A percentile compares a stretch with the other conserved stretches of the same genome.
phyloP scores from a whole-genome alignment of 2,329 filamentous ascomycete genomes.

The Botrytis fabae region DNA sequence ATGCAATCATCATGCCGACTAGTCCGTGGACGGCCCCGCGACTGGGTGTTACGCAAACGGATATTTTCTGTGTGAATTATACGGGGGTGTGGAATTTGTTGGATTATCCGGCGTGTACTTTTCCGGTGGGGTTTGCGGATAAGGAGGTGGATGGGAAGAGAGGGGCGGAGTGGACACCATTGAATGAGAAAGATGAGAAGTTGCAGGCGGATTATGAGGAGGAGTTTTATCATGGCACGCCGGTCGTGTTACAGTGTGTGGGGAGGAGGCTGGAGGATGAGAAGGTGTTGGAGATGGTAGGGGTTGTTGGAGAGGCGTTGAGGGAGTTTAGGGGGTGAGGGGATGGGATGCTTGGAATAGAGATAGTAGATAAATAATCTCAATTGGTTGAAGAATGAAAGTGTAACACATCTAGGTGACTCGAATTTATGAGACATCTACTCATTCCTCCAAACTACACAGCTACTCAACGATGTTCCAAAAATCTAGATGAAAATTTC shows the following conservation, averaged over 20 bases:
- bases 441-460: not conserved
- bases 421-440: not conserved
- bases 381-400: not conserved
- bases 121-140: constrained; percentile 48
- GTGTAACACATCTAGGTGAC: not conserved
- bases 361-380: not conserved
- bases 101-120: constrained; percentile 43
- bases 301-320: constrained; percentile 42
- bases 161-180: constrained; percentile 31
- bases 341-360: not conserved
- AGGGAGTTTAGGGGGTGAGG: constrained; percentile 18
- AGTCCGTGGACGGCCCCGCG: constrained; percentile 43
- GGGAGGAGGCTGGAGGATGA: constrained; percentile 39
- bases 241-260: constrained; percentile 38
- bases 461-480: not conserved
- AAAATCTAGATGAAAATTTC: not conserved
- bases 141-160: constrained; percentile 42
- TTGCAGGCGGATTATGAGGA: constrained; percentile 40
- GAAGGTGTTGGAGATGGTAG: constrained; percentile 43
- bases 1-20: constrained; percentile 41
- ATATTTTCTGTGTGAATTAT: constrained; percentile 37
- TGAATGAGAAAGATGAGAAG: constrained; percentile 36
- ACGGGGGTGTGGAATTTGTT: constrained; percentile 40
- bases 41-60: constrained; percentile 36
- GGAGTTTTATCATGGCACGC: constrained; percentile 39